Percentiles rank a stretch among this genome's conserved stretches.
phyloP scores from a whole-genome alignment of 768 basidiomycete genomes.

The Mycena maculata region DNA sequence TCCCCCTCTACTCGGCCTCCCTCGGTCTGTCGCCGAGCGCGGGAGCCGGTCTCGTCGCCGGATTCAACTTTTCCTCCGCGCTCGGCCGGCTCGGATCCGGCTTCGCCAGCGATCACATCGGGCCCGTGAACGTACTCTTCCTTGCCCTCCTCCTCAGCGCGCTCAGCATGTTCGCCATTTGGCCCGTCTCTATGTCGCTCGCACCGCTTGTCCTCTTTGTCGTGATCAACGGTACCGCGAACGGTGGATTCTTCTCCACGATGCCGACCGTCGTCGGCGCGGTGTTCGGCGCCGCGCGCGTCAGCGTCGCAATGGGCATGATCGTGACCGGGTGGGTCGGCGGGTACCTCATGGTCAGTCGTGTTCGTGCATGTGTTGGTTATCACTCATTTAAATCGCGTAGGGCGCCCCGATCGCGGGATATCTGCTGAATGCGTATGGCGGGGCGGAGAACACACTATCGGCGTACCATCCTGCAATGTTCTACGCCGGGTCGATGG shows the following conservation, averaged over 20 bases:
- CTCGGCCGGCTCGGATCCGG: constrained; percentile 46
- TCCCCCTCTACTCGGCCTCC: constrained; percentile 48
- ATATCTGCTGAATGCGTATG: constrained; percentile 43
- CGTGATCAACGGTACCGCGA: constrained; percentile 43
- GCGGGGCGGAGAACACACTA: constrained; percentile 35
- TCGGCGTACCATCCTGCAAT: constrained; percentile 45
- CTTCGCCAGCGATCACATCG: constrained; percentile 41
- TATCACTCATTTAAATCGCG: background rate
- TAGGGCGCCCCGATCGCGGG: constrained; percentile 44
- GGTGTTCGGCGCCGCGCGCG: constrained; percentile 42
- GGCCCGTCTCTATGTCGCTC: constrained; percentile 42
- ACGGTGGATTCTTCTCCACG: constrained; percentile 48
- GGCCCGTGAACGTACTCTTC: constrained; percentile 43
- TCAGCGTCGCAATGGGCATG: constrained; percentile 48
- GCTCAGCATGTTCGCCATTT: constrained; percentile 44
- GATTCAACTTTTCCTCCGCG: constrained; percentile 50
- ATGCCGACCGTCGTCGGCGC: constrained; percentile 46
- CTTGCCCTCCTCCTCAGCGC: constrained; percentile 43
- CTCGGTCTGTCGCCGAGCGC: constrained; percentile 38
- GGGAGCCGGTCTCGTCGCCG: constrained; percentile 45
- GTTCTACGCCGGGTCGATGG: constrained; percentile 43
- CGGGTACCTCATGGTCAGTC: constrained; percentile 37
- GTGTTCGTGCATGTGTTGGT: no score
- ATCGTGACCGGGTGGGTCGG: constrained; percentile 45
- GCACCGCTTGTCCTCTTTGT: constrained; percentile 40